Base-by-base conservation (phyloP, 1,139 yeast genomes). In the Yamadazyma taylorii region DNA sequence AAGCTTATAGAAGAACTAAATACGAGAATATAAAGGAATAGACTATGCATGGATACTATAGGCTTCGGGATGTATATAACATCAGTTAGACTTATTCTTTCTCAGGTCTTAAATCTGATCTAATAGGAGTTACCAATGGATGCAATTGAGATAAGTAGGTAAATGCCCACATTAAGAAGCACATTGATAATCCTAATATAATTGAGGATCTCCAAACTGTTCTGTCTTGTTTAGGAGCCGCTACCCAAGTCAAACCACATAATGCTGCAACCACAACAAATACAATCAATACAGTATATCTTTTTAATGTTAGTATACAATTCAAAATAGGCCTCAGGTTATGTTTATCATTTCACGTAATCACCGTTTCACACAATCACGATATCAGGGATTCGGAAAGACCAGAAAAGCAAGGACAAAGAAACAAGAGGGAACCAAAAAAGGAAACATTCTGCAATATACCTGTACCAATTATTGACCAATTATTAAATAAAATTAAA, bases 81-180 rank as follows among this genome's bases (percentile, higher is more conserved):
- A 5, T 30, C 26, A n/a, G 2, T 13, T 8, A 24, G 4, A 14
- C 13, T 25, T 22, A 29, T 31, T 38, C 38, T 19, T 35, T 36
- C 53, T 84, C 92, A n/a, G 89, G 89, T 65, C 92, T 78, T 58
- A 85, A 64, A 50, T 85, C 90, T 2, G 89, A 78, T 52, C 92
- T 78, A 59, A 83, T 81, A 32, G 94, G 94, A 21, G 77, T 85
- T 38, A 83, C 88, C 53, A 85, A 68, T n/a, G 94, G 94, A 59
- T 85, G 92, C 41, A 85, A 66, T 54, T 85, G 94, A 24, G 82
- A 79, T 48, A 87, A 65, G 54, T 85, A 87, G 6, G 96, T 87
- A 50, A 87, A 81, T 21, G 96, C 96, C 96, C 96, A 88, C 96
- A 89, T 86, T 55, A 89, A 72, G 60, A 77, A 89, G 71, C 89